Evolutionary conservation across 306 rosid species (phyloP), one percentile per base, ranked within the genome.

Genomic region (Quercus agrifolia): DNA sequence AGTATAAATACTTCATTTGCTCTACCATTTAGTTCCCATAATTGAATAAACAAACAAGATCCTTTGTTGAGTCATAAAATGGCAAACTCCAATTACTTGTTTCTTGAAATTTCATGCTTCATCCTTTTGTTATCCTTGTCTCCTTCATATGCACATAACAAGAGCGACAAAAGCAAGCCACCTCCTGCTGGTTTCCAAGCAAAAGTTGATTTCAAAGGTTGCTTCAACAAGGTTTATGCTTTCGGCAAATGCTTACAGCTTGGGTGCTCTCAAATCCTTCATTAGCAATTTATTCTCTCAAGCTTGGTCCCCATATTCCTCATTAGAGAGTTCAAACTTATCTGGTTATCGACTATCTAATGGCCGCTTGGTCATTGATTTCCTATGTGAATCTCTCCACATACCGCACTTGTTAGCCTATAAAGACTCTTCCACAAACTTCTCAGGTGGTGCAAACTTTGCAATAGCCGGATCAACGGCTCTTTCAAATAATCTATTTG

Each of bases 401-500:
- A 5, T 64, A 19, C 62, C 79, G 20, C 6, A 38, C 20, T 55
- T 74, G 46, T 4, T 31, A 56, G 49, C 83, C 6, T 74, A 74
- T 49, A 56, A 55, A 46, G 33, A 28, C 2, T 23, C 55, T n/a
- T 44, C 76, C 2, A 23, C 28, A 4, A 5, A 59, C 12, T 25
- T 27, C 70, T 17, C 63, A 7, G 2, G n/a, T 4, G 73, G 77
- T 30, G 77, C 25, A 33, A 75, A 81, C 73, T 81, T 81, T 6
- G 80, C 84, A 5, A 81, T 81, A 5, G 77, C 73, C 6, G 84
- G 80, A 49, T 64, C 80, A n/a, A 67, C 84, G 5, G 5, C 76
- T 5, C 73, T 81, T 12, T 59, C 80, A 0, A 13, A 4, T 9
- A 57, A 76, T 7, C 51, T 68, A 66, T 75, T 56, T 25, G 0